These are phyloP conservation scores for Flueggea neowawraea DNA, from an alignment of 441 rosid species.

Conservation along the genomic window DNA sequence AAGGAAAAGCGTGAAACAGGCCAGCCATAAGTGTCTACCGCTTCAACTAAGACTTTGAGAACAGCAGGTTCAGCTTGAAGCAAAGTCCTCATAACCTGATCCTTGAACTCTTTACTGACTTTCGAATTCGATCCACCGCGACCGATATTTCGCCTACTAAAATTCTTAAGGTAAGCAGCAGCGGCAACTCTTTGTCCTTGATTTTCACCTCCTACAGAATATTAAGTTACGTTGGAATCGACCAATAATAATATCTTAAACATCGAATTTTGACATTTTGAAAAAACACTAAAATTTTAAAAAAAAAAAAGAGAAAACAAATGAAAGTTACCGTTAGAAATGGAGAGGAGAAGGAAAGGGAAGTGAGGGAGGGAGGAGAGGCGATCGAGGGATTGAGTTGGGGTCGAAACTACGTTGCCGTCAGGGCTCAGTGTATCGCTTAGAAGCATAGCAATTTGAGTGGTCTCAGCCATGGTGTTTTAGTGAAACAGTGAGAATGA, in stretches of 20 bases:
- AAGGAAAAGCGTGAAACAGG: not conserved
- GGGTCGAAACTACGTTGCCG: slow-evolving; percentile 43
- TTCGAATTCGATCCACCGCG: slow-evolving; percentile 29
- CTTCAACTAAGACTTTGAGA: slow-evolving; percentile 76
- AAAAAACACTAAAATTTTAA: no score
- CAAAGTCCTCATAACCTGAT: slow-evolving; percentile 61
- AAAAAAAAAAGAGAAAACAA: no score
- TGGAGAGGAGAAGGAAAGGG: slow-evolving; percentile 68
- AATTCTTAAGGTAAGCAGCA: slow-evolving; percentile 78
- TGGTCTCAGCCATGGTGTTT: no score
- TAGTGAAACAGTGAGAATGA: no score
- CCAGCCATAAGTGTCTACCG: slow-evolving; percentile 31
- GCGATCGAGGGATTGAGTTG: slow-evolving; percentile 65
- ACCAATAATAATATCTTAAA: not conserved
- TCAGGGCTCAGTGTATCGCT: slow-evolving; percentile 61
- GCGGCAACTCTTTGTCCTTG: slow-evolving; percentile 73
- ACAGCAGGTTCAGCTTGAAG: slow-evolving; percentile 56
- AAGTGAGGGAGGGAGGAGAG: slow-evolving; percentile 60
- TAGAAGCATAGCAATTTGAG: slow-evolving; percentile 32
- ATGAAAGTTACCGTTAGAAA: slow-evolving; percentile 42
- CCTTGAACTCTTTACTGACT: slow-evolving; percentile 71
- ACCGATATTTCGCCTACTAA: slow-evolving; percentile 45
- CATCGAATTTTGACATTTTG: not conserved
- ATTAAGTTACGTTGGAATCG: not conserved
- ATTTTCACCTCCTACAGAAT: slow-evolving; percentile 52